These are phyloP conservation scores for Chrysochromulina tobinii DNA, from an alignment of 78 protist genomes.

Conservation along the genomic window DNA sequence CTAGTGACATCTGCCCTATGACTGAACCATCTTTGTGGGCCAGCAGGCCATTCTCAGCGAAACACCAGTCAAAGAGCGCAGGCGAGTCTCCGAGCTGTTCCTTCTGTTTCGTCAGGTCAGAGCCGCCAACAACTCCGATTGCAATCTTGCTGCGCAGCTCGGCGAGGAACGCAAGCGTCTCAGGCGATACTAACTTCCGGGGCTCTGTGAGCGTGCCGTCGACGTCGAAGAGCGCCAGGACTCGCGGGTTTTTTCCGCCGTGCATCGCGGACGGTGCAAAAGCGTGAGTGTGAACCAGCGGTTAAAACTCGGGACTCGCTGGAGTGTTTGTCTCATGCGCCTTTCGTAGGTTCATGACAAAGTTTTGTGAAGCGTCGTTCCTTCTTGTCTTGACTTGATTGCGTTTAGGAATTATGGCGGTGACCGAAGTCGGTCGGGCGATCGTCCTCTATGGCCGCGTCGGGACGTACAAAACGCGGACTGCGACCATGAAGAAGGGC, in stretches of 20 bases:
- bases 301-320: too few relatives aligned
- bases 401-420: too few relatives aligned
- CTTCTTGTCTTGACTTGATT: too few relatives aligned
- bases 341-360: too few relatives aligned
- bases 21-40: conserved; percentile 82
- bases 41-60: conserved; percentile 97
- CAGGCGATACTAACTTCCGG: conserved; percentile 68
- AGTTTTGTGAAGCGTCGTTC: too few relatives aligned
- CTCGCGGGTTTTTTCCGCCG: background rate
- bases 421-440: background rate
- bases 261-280: background rate
- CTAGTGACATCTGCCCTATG: conserved; percentile 52
- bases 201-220: conserved; percentile 97
- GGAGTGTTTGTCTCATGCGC: too few relatives aligned
- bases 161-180: conserved; percentile 62
- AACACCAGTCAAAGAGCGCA: conserved; percentile 76
- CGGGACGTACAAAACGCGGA: background rate
- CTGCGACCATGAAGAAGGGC: background rate
- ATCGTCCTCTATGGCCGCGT: background rate
- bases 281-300: too few relatives aligned
- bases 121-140: conserved; percentile 98
- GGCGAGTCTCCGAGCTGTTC: conserved; percentile 87
- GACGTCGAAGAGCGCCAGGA: conserved; percentile 88
- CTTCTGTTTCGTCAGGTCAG: conserved; percentile 87
- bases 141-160: conserved; percentile 58